A percentile compares a stretch with the other conserved stretches of the same genome.
Conservation (phyloP, 192 early-diverging fungal species). For the Coemansia sp. region DNA sequence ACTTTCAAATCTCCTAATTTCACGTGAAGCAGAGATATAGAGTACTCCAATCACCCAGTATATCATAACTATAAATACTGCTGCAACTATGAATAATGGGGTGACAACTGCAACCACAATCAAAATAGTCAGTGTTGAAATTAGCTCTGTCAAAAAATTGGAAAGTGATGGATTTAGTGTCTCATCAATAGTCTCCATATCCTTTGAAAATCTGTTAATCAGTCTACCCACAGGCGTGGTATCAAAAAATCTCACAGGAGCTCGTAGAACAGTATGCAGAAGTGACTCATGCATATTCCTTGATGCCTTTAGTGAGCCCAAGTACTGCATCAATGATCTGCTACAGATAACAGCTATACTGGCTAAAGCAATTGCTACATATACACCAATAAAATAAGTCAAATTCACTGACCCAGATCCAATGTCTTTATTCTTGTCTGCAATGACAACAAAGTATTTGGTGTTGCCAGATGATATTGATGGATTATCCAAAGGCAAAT, state of each 20-base stretch:
- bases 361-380: constrained; percentile 33
- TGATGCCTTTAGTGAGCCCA: constrained; percentile 47
- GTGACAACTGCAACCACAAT: constrained; percentile 62
- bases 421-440: not conserved
- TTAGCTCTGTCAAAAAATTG: constrained; percentile 61
- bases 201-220: constrained; percentile 86
- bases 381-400: constrained; percentile 40
- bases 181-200: constrained; percentile 74
- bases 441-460: not conserved
- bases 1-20: constrained; percentile 81
- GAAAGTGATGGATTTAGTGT: constrained; percentile 61
- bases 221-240: constrained; percentile 82
- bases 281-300: constrained; percentile 40
- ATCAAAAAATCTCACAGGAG: constrained; percentile 87
- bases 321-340: constrained; percentile 48
- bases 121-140: constrained; percentile 59
- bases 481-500: not conserved
- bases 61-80: constrained; percentile 58
- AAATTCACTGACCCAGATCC: constrained; percentile 9
- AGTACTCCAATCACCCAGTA: constrained; percentile 70
- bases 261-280: constrained; percentile 59
- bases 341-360: constrained; percentile 29
- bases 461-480: not conserved
- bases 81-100: constrained; percentile 72
- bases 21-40: constrained; percentile 74